Conservation (phyloP, 148 eudicot genomes). For the Amaranthus palmeri region DNA sequence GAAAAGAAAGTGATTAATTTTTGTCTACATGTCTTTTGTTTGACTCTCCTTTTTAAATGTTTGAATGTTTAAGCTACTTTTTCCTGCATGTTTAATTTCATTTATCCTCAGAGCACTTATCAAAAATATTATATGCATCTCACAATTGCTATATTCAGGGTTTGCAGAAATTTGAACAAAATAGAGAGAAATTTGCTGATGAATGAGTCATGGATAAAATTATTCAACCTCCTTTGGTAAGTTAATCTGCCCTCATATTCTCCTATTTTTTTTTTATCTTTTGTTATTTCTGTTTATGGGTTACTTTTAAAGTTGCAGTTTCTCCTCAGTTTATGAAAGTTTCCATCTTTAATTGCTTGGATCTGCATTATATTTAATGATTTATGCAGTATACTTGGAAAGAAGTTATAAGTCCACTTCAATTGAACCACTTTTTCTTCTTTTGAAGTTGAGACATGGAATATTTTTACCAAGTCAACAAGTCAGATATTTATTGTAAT, state of each 20-base stretch:
- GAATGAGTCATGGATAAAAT: slow-evolving; percentile 50
- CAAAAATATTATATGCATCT: background rate
- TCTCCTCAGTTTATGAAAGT: background rate
- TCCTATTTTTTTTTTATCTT: too few species aligned
- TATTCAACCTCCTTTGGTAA: slow-evolving; percentile 83
- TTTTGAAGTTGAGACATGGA: too few species aligned
- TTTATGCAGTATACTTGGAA: background rate
- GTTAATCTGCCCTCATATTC: background rate
- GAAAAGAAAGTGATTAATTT: background rate
- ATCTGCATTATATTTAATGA: background rate
- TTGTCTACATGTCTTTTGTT: background rate
- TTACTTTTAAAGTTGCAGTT: background rate
- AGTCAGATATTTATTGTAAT: background rate
- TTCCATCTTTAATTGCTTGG: slow-evolving; percentile 1
- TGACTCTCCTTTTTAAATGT: background rate
- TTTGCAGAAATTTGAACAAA: background rate
- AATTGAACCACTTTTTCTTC: background rate
- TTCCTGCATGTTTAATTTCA: background rate
- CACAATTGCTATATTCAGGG: slow-evolving; percentile 24
- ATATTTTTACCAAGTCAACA: background rate
- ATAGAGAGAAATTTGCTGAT: slow-evolving; percentile 20
- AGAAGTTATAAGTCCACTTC: background rate
- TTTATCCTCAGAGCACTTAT: too few species aligned
- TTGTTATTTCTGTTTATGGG: background rate
- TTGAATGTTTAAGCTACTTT: background rate